Evolutionary conservation across 768 basidiomycete genomes (phyloP), one percentile per base, ranked within the genome.

Genomic region (Hypsizygus marmoreus): DNA sequence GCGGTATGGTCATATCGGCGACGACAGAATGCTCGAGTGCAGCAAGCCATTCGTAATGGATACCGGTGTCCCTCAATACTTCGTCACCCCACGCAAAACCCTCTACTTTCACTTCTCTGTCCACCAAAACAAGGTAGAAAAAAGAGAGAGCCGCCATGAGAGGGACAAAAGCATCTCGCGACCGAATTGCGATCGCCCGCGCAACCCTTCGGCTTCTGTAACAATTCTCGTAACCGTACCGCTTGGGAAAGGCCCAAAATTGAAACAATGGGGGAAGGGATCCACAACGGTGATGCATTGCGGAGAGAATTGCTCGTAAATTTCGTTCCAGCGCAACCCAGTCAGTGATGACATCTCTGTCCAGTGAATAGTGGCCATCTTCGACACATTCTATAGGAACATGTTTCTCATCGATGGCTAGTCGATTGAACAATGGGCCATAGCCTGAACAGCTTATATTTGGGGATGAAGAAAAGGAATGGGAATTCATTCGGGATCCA

Each of bases 81-180:
- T 41, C 30, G 4, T 29, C 40, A 10, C 17, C 25, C 40, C 25
- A 29, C 4, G 26, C 19, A 6, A 6, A 24, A 4, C 12, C 10
- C 6, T 9, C 30, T n/a, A 28, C 26, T 2, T 16, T 6, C 8
- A 3, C 30, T 41, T 41, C 23, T 28, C 12, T 12, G 16, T 41
- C n/a, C 3, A 9, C 12, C 24, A 47, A 6, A 12, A 38, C 13
- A 14, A 41, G 14, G 6, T 41, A 31, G 20, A 36, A 19, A 6
- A 43, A 28, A 8, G 24, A 28, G 5, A 51, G 14, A 4, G 50
- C 25, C 9, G 40, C 50, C 14, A 51, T 51, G 17, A 51, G 45
- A 4, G 50, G 50, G 14, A 43, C 11, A 43, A 51, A 51, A 11
- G 50, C 40, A 19, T 47, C 40, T 14, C 45, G 6, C 10, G 50